Evolutionary conservation across 2,329 filamentous ascomycete genomes (phyloP), one percentile per base, ranked within the genome.

Genomic region (Penicillium sclerotiorum): DNA sequence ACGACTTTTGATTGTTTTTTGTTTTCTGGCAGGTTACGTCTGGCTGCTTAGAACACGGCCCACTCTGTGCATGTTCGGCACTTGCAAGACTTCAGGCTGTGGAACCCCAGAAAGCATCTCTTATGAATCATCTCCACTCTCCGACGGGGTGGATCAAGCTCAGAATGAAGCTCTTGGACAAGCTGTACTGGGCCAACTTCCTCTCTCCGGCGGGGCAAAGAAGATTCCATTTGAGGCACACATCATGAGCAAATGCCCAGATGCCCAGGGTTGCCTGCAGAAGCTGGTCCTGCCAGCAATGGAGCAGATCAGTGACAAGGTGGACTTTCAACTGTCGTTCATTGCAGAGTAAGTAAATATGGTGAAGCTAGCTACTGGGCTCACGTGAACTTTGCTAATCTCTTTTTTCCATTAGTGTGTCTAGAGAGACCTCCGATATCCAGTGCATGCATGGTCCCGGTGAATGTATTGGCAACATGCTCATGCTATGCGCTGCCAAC

Each of bases 181-280:
- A n/a, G n/a, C n/a, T n/a, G n/a, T n/a, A n/a, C n/a, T n/a, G n/a
- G n/a, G n/a, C n/a, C 25, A 28, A 9, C 25, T 28, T 8, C 25
- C 25, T 28, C 9, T 28, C 6, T 3, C 25, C 6, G 25, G 9
- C 8, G 41, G 49, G 39, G 8, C 33, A 8, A 52, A 45, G 8
- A 65, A 57, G 49, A 87, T 97, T 4, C 88, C 90, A 4, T 74
- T 99, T 2, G 94, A 99, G 70, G 89, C 90, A 48, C 93, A 97
- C 70, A 94, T 97, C 62, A 99, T 97, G 87, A 89, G 86, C 74
- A 96, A 97, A 79, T 99, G 94, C 65, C 92, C 93, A 0, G 94
- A 99, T 72, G 91, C 94, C 2, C 81, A 80, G 69, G 87, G 90
- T 66, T 96, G 93, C 64, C 77, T 99, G 17, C 83, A 84, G 54